phyloP scores from a whole-genome alignment of 31 red algal species.

The Asparagopsis taxiformis region DNA sequence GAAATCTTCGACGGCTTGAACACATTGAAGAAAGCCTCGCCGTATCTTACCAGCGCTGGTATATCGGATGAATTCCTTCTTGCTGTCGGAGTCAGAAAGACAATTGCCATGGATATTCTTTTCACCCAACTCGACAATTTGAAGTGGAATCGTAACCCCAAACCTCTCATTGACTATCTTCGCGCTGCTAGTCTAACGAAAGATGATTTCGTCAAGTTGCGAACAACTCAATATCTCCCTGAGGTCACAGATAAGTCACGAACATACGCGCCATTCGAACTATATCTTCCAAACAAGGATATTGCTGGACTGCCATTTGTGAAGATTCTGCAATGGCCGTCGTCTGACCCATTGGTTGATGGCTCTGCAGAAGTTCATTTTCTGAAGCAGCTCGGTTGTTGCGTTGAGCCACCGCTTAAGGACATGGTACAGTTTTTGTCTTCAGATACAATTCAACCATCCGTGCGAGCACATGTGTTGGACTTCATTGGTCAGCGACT shows the following conservation, averaged over 20 bases:
- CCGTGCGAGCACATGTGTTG: constrained; percentile 14
- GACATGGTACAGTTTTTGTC: constrained; percentile 27
- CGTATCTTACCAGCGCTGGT: constrained; percentile 13
- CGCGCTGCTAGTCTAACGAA: constrained; percentile 27
- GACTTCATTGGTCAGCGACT: constrained; percentile 34
- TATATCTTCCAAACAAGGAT: constrained; percentile 48
- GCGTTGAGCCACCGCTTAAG: constrained; percentile 18
- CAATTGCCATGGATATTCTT: constrained; percentile 70
- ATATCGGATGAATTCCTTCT: constrained; percentile 52
- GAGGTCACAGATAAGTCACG: constrained; percentile 41
- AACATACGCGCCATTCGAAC: constrained; percentile 63
- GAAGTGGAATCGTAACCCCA: constrained; percentile 59
- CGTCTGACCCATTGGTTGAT: constrained; percentile 15
- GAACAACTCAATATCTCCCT: constrained; percentile 47
- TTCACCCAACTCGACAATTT: constrained; percentile 69
- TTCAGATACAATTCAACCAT: constrained; percentile 5
- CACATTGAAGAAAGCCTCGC: constrained; percentile 36
- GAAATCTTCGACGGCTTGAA: constrained; percentile 58
- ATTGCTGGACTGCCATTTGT: constrained; percentile 45
- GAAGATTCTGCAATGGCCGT: constrained; percentile 55
- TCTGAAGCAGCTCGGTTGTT: constrained; percentile 41
- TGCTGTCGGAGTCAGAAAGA: constrained; percentile 68
- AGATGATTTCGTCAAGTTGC: constrained; percentile 45
- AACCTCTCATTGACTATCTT: constrained; percentile 54
- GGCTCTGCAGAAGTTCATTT: constrained; percentile 32